Evolutionary conservation across 176 grass and related monocot species (phyloP).

Genomic region (Cymbopogon citratus): DNA sequence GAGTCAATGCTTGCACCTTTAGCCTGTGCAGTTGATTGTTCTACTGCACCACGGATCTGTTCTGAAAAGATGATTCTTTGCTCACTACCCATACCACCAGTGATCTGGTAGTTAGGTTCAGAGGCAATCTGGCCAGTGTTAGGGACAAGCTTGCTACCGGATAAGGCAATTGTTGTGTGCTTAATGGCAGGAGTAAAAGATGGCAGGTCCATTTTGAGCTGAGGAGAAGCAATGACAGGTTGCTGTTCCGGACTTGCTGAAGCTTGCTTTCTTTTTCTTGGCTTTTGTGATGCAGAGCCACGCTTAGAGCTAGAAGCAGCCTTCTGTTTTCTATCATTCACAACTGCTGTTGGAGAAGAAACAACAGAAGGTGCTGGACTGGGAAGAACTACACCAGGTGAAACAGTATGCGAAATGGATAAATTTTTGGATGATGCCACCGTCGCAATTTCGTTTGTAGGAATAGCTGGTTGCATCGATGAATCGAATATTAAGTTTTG

Average conservation of each 20-base stretch:
- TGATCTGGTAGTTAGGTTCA: slow-evolving; percentile 43
- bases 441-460: slow-evolving; percentile 54
- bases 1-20: slow-evolving; percentile 57
- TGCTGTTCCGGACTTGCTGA: slow-evolving; percentile 47
- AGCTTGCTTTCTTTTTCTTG: slow-evolving; percentile 96
- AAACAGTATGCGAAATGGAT: slow-evolving; percentile 45
- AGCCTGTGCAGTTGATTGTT: slow-evolving; percentile 64
- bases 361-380: slow-evolving; percentile 29
- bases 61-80: slow-evolving; percentile 52
- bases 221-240: slow-evolving; percentile 31
- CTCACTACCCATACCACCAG: slow-evolving; percentile 30
- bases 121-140: slow-evolving; percentile 42
- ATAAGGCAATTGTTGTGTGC: slow-evolving; percentile 35
- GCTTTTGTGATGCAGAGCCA: slow-evolving; percentile 51
- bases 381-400: slow-evolving; percentile 37
- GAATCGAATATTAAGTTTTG: slow-evolving; percentile 83
- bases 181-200: slow-evolving; percentile 40
- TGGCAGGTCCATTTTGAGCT: slow-evolving; percentile 37
- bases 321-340: slow-evolving; percentile 54
- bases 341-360: slow-evolving; percentile 34
- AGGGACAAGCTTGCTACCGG: slow-evolving; percentile 41
- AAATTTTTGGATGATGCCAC: slow-evolving; percentile 47
- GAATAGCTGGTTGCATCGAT: slow-evolving; percentile 38
- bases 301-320: slow-evolving; percentile 46
- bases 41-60: slow-evolving; percentile 52